Evolutionary conservation across 768 basidiomycete species (phyloP), one percentile per base, ranked within the genome.

Genomic region (Candolleomyces efflorescens): DNA sequence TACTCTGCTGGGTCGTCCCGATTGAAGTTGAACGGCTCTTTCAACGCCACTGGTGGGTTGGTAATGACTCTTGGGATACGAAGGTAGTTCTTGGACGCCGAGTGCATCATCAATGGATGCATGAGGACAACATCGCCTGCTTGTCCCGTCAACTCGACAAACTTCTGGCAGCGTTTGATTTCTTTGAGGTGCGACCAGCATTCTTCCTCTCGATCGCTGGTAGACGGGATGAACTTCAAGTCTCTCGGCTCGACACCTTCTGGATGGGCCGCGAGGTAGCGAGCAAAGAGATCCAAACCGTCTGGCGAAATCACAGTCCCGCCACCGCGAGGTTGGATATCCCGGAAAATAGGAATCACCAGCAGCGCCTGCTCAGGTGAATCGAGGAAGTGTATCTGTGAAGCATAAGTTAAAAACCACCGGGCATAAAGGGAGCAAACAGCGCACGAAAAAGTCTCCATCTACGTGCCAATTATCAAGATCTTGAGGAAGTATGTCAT

Each of bases 381-480:
- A 64, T 86, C 85, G 53, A 87, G 78, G 65, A 77, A 87, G 67
- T 83, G 82, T 24, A 81, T 73, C 78, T 80, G 45, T 9, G 17
- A 36, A 26, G 32, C 20, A 36, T 56, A 37, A 20, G 32, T 15
- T 52, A 26, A 32, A 5, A 32, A 3, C n/a, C 24, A 46, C 9
- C 5, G 37, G 24, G 6, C 18, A 27, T 17, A 18, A 36, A 27
- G 23, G 45, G 38, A 32, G 23, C 10, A 20, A 22, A 59, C 6
- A 10, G 61, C 75, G 59, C 62, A 77, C 75, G 66, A 83, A 84
- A 64, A 82, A 83, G 62, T 83, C 81, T 17, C 81, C 83, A 62
- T 83, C 81, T 45, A 83, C 80, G 65, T 86, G 85, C 84, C 85
- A 87, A 60, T 85, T 84, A 55, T 78, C 76, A 55, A 87, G 68